phyloP scores from a whole-genome alignment of 768 basidiomycete genomes.

The Mycena pura region DNA sequence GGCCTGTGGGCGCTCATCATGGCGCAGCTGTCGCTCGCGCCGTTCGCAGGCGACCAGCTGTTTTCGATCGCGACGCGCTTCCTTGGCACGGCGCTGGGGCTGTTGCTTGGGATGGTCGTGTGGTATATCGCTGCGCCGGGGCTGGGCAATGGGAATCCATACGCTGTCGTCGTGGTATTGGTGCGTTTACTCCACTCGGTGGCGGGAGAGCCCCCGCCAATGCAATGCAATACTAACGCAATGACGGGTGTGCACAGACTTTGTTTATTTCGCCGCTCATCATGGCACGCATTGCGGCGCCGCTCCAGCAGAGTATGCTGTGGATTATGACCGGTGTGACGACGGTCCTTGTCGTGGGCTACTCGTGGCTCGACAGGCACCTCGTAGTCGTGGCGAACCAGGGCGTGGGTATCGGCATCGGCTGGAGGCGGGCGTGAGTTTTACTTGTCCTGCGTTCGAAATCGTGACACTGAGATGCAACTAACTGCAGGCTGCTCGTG shows the following conservation, averaged over 20 bases:
- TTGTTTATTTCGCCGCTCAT: slow-evolving; percentile 43
- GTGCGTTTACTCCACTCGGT: slow-evolving; percentile 30
- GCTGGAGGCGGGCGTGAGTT: slow-evolving; percentile 52
- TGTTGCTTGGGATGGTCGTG: slow-evolving; percentile 49
- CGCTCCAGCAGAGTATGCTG: slow-evolving; percentile 42
- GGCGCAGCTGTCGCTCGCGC: slow-evolving; percentile 49
- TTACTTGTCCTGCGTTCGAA: neutral
- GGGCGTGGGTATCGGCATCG: slow-evolving; percentile 45
- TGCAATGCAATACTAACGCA: neutral
- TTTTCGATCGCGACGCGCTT: slow-evolving; percentile 42
- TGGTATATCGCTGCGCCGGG: slow-evolving; percentile 53
- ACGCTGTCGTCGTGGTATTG: slow-evolving; percentile 49
- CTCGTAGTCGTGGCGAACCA: slow-evolving; percentile 34
- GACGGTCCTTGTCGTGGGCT: slow-evolving; percentile 48
- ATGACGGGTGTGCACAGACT: slow-evolving; percentile 31
- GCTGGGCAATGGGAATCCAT: slow-evolving; percentile 45
- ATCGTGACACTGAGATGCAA: neutral
- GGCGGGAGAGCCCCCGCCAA: neutral
- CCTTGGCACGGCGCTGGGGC: slow-evolving; percentile 40
- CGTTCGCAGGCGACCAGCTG: slow-evolving; percentile 54
- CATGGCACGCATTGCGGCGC: slow-evolving; percentile 41
- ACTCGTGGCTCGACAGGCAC: slow-evolving; percentile 50
- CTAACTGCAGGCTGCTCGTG: slow-evolving; percentile 43
- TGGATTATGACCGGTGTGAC: slow-evolving; percentile 49
- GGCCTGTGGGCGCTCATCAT: slow-evolving; percentile 55